phyloP scores from a whole-genome alignment of 805 yeast species.

The Candida bentonensis region DNA sequence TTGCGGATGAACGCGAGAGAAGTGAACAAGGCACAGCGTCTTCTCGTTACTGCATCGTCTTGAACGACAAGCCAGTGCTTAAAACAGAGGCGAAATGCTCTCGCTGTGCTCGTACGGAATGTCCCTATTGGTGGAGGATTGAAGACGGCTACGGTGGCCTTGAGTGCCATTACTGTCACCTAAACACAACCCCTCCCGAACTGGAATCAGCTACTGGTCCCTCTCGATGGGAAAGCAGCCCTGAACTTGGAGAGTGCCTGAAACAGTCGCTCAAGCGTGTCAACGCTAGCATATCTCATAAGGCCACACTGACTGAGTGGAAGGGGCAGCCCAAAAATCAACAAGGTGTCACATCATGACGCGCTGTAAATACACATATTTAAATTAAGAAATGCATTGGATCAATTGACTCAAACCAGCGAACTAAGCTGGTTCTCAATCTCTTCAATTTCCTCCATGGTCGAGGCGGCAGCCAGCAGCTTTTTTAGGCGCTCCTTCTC shows the following conservation, averaged over 20 bases:
- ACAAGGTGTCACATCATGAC: background rate
- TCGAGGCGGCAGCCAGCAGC: background rate
- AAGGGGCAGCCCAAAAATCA: constrained; percentile 1
- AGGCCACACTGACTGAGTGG: background rate
- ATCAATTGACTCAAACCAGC: no score
- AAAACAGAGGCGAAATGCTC: background rate
- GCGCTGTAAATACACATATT: no score
- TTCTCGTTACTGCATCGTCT: background rate
- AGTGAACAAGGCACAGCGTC: background rate
- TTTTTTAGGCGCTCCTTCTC: background rate
- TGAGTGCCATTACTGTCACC: background rate
- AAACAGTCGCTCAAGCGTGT: background rate
- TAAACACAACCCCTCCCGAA: no score
- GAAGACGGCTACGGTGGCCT: background rate
- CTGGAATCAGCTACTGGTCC: no score
- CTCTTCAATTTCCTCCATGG: background rate
- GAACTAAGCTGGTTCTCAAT: background rate
- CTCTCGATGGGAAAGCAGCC: background rate
- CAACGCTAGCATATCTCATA: background rate
- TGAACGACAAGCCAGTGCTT: background rate
- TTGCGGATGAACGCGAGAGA: background rate
- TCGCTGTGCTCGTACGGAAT: background rate
- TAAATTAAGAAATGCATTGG: no score
- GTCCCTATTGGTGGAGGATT: background rate
- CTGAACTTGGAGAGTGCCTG: background rate